phyloP scores from a whole-genome alignment of 352 stramenopile genomes.

The Elongisporangium undulatum region DNA sequence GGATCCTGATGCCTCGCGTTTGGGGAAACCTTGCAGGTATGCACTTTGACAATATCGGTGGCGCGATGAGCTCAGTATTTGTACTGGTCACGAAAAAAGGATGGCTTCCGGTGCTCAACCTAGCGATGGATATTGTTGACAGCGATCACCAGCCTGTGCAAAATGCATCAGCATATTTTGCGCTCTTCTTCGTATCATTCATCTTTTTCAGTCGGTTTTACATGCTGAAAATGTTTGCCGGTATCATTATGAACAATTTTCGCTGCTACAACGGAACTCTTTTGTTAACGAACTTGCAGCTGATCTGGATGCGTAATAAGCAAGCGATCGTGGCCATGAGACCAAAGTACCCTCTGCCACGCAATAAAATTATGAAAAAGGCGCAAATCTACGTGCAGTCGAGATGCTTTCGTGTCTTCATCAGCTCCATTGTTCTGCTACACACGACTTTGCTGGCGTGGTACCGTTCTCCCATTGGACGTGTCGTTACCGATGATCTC shows the following conservation, averaged over 20 bases:
- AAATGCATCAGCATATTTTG: slow-evolving; percentile 75
- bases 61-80: slow-evolving; percentile 73
- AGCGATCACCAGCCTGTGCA: slow-evolving; percentile 60
- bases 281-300: slow-evolving; percentile 66
- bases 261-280: slow-evolving; percentile 79
- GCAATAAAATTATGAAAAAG: slow-evolving; percentile 50
- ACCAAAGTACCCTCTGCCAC: slow-evolving; percentile 68
- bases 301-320: slow-evolving; percentile 78
- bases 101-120: slow-evolving; percentile 80
- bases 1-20: slow-evolving; percentile 63
- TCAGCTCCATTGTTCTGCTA: slow-evolving; percentile 53
- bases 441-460: slow-evolving; percentile 71
- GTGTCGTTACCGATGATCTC: slow-evolving; percentile 21
- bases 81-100: slow-evolving; percentile 83
- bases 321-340: slow-evolving; percentile 52
- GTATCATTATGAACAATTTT: slow-evolving; percentile 88
- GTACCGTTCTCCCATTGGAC: slow-evolving; percentile 59
- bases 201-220: slow-evolving; percentile 81
- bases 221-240: slow-evolving; percentile 69
- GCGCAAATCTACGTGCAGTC: slow-evolving; percentile 68
- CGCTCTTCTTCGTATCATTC: slow-evolving; percentile 77
- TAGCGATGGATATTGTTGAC: slow-evolving; percentile 77
- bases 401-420: slow-evolving; percentile 55
- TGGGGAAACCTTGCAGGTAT: slow-evolving; percentile 76
- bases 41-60: slow-evolving; percentile 82